Evolutionary conservation across 164 flowering plant species (phyloP).

Genomic region (Umbilicus rupestris): DNA sequence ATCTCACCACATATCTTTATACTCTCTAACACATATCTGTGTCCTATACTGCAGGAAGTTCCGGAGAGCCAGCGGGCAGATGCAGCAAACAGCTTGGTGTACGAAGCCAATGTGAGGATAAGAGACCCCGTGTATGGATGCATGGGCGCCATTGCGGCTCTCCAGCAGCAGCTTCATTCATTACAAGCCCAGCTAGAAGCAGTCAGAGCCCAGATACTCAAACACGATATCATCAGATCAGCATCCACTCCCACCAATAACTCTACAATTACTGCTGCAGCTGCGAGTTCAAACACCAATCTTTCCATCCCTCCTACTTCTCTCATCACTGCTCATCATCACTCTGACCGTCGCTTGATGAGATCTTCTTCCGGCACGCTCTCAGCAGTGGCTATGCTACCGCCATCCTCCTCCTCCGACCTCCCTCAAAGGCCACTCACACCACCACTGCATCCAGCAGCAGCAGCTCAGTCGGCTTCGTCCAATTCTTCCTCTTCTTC

Average conservation of each 20-base stretch:
- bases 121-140: constrained; percentile 90
- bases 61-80: constrained; percentile 75
- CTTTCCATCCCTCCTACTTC: not conserved
- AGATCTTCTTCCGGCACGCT: not conserved
- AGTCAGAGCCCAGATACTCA: constrained; percentile 25
- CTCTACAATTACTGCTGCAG: not conserved
- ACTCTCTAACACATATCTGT: no score
- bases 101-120: constrained; percentile 81
- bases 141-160: constrained; percentile 78
- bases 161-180: constrained; percentile 33
- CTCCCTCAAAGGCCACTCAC: constrained; percentile 2
- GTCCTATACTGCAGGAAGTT: constrained; percentile 74
- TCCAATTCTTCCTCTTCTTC: not conserved
- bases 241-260: not conserved
- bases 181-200: constrained; percentile 26
- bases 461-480: not conserved
- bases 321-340: not conserved
- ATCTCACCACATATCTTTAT: not conserved
- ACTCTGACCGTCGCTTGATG: not conserved
- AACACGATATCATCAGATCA: constrained; percentile 10
- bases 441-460: constrained; percentile 3
- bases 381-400: constrained; percentile 4
- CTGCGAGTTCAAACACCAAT: not conserved
- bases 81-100: constrained; percentile 77
- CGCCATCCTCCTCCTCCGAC: not conserved